Conservation (phyloP, 352 stramenopile genomes). For the Pythium rhizo-oryzae region DNA sequence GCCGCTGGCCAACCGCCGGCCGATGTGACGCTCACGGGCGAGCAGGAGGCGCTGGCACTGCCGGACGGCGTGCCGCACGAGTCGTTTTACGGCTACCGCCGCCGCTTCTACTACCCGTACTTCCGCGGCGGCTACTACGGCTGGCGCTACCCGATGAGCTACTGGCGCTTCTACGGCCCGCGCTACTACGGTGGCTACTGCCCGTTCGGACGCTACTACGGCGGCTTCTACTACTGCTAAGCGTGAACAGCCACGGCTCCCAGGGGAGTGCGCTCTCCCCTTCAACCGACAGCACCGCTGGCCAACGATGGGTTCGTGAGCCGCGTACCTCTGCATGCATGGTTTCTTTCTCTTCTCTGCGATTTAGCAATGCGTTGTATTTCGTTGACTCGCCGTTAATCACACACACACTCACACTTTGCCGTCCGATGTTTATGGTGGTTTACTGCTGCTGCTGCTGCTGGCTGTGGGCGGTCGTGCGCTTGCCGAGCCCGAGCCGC, state of each 20-base stretch:
- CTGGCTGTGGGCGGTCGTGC: neutral
- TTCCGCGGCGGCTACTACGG: conserved; percentile 37
- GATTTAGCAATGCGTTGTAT: too few species aligned
- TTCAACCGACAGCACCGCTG: too few species aligned
- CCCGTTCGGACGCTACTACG: conserved; percentile 34
- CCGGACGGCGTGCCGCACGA: conserved; percentile 19
- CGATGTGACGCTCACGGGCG: conserved; percentile 20
- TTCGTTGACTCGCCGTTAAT: too few species aligned
- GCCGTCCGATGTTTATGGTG: too few species aligned
- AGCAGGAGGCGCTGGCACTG: conserved; percentile 16
- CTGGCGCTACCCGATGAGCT: conserved; percentile 45
- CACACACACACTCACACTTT: neutral
- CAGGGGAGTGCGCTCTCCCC: too few species aligned
- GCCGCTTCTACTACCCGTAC: conserved; percentile 39
- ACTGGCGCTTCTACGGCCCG: conserved; percentile 44
- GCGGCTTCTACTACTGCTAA: conserved; percentile 51
- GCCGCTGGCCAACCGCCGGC: neutral
- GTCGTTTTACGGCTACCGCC: conserved; percentile 28
- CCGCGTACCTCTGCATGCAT: too few species aligned
- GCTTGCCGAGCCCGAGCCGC: conserved; percentile 29
- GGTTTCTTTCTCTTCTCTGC: too few species aligned
- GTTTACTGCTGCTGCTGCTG: neutral
- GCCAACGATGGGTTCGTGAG: too few species aligned
- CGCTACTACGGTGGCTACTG: conserved; percentile 35
- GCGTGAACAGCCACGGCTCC: too few species aligned